Evolutionary conservation across 352 stramenopile species (phyloP).

Genomic region (Globisporangium cederbergense): DNA sequence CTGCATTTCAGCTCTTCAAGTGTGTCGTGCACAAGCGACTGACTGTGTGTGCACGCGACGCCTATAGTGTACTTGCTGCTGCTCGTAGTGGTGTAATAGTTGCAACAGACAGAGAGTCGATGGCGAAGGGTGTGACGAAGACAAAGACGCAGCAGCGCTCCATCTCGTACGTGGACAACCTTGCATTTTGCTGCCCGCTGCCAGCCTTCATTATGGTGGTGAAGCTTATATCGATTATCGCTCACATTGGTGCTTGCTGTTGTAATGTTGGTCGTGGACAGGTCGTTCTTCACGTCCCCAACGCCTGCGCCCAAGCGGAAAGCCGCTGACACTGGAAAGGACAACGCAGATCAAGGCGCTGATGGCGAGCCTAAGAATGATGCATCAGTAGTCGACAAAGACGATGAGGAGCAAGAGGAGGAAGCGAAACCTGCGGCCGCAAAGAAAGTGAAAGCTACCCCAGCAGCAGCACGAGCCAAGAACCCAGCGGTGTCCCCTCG

Average conservation of each 20-base stretch:
- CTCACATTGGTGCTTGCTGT: background rate
- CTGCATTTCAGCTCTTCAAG: background rate
- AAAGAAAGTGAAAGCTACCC: slow-evolving; percentile 11
- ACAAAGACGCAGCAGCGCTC: slow-evolving; percentile 53
- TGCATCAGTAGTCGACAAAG: no score
- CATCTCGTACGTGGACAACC: slow-evolving; percentile 46
- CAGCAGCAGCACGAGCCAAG: background rate
- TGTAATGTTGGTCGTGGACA: slow-evolving; percentile 6
- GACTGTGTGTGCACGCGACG: background rate
- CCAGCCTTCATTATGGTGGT: background rate
- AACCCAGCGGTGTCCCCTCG: background rate
- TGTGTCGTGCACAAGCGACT: background rate
- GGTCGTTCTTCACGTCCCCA: slow-evolving; percentile 55
- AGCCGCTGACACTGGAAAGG: slow-evolving; percentile 14
- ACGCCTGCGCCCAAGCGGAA: slow-evolving; percentile 33
- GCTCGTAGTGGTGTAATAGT: background rate
- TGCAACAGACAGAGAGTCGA: background rate
- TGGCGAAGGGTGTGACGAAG: slow-evolving; percentile 23
- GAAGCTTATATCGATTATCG: no score
- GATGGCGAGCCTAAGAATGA: slow-evolving; percentile 1
- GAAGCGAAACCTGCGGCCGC: background rate
- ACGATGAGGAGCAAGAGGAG: background rate
- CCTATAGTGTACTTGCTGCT: background rate
- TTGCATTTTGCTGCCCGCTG: background rate
- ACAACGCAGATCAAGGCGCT: background rate